phyloP scores from a whole-genome alignment of 208 protist species.

The Phytomonas francai region DNA sequence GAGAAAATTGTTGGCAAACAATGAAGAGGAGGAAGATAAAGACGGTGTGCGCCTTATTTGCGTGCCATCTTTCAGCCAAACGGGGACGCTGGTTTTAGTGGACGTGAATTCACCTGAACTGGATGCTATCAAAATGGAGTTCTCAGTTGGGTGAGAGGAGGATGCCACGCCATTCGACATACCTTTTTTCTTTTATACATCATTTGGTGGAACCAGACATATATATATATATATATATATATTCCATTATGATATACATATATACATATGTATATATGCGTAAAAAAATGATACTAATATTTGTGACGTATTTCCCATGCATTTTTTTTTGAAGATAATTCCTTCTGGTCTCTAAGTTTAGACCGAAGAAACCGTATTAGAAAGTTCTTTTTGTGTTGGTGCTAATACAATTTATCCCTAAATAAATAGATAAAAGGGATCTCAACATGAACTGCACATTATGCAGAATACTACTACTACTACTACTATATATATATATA shows the following conservation, averaged over 20 bases:
- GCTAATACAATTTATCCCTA: not conserved
- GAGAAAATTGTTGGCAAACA: not conserved
- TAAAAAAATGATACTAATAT: not conserved
- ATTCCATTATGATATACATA: not conserved
- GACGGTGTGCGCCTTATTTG: conserved; percentile 62
- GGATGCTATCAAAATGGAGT: conserved; percentile 30
- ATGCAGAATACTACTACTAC: not conserved
- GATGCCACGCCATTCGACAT: not conserved
- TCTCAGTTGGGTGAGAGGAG: conserved; percentile 15
- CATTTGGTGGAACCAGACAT: not conserved
- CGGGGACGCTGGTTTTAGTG: conserved; percentile 61
- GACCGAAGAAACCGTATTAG: not conserved
- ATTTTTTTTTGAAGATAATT: not conserved
- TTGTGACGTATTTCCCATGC: not conserved
- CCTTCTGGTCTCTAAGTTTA: not conserved
- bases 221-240: conserved; percentile 8
- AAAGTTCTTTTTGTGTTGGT: not conserved
- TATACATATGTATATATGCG: not conserved
- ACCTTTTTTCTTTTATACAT: not conserved
- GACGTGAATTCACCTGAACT: conserved; percentile 69
- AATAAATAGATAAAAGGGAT: not conserved
- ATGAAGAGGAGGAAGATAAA: conserved; percentile 18
- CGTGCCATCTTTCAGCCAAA: conserved; percentile 60
- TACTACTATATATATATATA: not conserved
- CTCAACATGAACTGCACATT: not conserved